A percentile compares a stretch with the other conserved stretches of the same genome.
These are phyloP conservation scores for Fagus sylvatica DNA, from an alignment of 306 rosid genomes.

Conservation along the genomic window DNA sequence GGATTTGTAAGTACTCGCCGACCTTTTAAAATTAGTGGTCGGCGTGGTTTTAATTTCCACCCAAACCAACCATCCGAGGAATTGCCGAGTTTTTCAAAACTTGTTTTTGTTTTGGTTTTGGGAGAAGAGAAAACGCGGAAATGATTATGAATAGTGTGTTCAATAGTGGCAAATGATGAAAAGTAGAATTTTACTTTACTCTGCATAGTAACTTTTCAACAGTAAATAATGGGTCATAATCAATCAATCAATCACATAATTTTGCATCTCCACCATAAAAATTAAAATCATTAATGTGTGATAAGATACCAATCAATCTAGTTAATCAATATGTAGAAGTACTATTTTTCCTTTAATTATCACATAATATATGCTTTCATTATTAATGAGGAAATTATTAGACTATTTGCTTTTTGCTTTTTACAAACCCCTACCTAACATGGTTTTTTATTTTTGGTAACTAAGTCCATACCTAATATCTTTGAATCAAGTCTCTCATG, in stretches of 20 bases:
- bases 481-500: not conserved
- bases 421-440: not conserved
- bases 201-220: not conserved
- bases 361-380: not conserved
- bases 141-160: not conserved
- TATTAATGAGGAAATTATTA: not conserved
- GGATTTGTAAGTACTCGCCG: not conserved
- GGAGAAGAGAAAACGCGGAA: not conserved
- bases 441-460: too few relatives aligned
- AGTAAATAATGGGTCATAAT: conserved; percentile 4
- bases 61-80: conserved; percentile 5
- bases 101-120: not conserved
- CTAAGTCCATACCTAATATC: not conserved
- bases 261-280: not conserved
- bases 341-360: conserved; percentile 1
- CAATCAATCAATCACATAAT: conserved; percentile 12
- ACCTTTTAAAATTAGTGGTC: conserved; percentile 6
- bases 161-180: conserved; percentile 3
- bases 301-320: not conserved
- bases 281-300: not conserved
- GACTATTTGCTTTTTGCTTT: not conserved
- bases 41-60: conserved; percentile 5
- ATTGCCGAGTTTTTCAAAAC: conserved; percentile 15
- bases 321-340: not conserved
- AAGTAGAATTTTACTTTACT: conserved; percentile 5